phyloP scores from a whole-genome alignment of 2,329 filamentous ascomycete species.

The Diplodia sapinea region DNA sequence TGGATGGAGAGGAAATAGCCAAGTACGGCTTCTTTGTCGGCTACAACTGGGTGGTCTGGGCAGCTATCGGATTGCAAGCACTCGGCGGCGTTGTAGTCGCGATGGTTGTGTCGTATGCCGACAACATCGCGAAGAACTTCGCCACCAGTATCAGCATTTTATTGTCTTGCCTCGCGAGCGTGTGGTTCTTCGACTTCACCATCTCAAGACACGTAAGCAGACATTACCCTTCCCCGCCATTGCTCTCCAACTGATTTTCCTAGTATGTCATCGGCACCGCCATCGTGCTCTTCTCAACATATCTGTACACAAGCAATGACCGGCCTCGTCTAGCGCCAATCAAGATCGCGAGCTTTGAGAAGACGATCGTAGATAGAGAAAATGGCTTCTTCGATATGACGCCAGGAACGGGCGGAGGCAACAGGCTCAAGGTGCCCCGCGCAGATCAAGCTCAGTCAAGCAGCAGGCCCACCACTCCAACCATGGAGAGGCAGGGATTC shows the following conservation, averaged over 20 bases:
- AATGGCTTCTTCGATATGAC: slow-evolving; percentile 37
- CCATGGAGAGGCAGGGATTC: slow-evolving; percentile 30
- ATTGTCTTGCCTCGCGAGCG: slow-evolving; percentile 81
- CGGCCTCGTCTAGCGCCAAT: slow-evolving; percentile 65
- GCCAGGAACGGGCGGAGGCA: slow-evolving; percentile 19
- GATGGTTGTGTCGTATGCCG: slow-evolving; percentile 79
- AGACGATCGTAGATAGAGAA: slow-evolving; percentile 64
- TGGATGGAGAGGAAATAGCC: slow-evolving; percentile 83
- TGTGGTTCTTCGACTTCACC: slow-evolving; percentile 82
- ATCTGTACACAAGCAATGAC: slow-evolving; percentile 77
- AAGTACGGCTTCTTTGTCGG: slow-evolving; percentile 91
- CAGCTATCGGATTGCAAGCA: slow-evolving; percentile 81
- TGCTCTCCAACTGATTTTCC: slow-evolving; percentile 30
- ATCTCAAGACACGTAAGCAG: slow-evolving; percentile 70
- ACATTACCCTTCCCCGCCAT: slow-evolving; percentile 23
- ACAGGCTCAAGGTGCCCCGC: slow-evolving; percentile 21
- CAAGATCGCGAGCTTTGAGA: slow-evolving; percentile 76
- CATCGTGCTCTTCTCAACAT: slow-evolving; percentile 81
- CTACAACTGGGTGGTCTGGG: slow-evolving; percentile 92
- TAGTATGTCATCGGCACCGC: slow-evolving; percentile 83
- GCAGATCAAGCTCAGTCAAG: slow-evolving; percentile 21
- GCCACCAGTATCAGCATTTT: slow-evolving; percentile 92
- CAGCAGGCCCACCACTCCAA: slow-evolving; percentile 39
- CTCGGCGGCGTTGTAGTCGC: slow-evolving; percentile 83
- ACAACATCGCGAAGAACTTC: slow-evolving; percentile 93